phyloP scores from a whole-genome alignment of 2,329 filamentous ascomycete species.

The Apiospora malaysiana region DNA sequence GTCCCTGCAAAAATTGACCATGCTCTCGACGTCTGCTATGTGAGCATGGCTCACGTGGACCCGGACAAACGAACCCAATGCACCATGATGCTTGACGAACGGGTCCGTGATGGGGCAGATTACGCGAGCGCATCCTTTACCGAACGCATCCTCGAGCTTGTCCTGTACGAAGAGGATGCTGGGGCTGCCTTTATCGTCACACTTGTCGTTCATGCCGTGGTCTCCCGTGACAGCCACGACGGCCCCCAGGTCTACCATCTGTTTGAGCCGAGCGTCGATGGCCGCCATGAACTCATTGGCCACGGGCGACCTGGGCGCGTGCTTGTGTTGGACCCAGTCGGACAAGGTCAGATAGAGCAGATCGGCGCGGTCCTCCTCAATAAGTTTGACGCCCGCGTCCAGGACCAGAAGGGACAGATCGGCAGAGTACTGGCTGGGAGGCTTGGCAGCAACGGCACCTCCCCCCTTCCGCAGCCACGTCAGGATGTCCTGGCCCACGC shows the following conservation, averaged over 20 bases:
- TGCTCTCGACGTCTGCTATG: slow-evolving; percentile 26
- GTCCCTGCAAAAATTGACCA: neutral
- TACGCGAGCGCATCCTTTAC: slow-evolving; percentile 39
- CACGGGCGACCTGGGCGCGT: slow-evolving; percentile 43
- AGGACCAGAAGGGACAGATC: slow-evolving; percentile 51
- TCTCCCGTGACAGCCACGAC: slow-evolving; percentile 48
- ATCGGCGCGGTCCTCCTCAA: slow-evolving; percentile 46
- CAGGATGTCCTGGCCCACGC: slow-evolving; percentile 44
- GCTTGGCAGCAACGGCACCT: slow-evolving; percentile 39
- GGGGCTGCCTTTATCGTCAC: slow-evolving; percentile 39
- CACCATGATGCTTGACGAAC: slow-evolving; percentile 50
- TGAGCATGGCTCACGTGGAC: slow-evolving; percentile 40
- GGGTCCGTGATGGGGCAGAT: slow-evolving; percentile 52
- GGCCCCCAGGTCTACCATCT: slow-evolving; percentile 41
- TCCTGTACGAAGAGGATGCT: slow-evolving; percentile 49
- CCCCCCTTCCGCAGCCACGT: slow-evolving; percentile 1
- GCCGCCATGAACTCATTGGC: slow-evolving; percentile 45
- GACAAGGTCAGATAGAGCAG: slow-evolving; percentile 51
- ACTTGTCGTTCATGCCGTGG: slow-evolving; percentile 51
- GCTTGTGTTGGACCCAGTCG: slow-evolving; percentile 51
- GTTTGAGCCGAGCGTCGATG: slow-evolving; percentile 42
- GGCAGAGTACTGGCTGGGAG: slow-evolving; percentile 48
- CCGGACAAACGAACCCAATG: slow-evolving; percentile 48
- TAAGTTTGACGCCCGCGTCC: slow-evolving; percentile 48
- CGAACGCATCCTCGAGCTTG: slow-evolving; percentile 40